A percentile compares a stretch with the other conserved stretches of the same genome.
Conservation (phyloP, 805 yeast genomes). For the Ogataea trehalophila region DNA sequence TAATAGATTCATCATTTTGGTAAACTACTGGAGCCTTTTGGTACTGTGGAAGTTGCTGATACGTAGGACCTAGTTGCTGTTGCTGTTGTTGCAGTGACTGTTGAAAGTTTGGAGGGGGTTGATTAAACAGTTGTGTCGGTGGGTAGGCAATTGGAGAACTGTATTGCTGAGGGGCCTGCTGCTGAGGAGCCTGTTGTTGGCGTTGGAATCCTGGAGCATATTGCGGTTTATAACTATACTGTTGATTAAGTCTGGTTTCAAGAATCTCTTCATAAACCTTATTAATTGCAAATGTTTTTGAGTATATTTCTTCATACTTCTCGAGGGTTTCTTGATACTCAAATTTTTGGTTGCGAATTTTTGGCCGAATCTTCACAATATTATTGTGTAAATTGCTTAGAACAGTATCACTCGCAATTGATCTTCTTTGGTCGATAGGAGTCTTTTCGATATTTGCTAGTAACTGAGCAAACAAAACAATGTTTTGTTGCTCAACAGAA, state of each 20-base stretch:
- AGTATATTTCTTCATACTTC: conserved; percentile 62
- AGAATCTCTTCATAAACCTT: conserved; percentile 72
- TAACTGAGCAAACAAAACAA: conserved; percentile 64
- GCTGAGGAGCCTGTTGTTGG: background rate
- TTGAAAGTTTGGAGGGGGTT: background rate
- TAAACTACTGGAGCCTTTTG: background rate
- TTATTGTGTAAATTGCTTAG: conserved; percentile 55
- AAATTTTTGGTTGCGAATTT: conserved; percentile 54
- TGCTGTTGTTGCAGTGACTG: conserved; percentile 1
- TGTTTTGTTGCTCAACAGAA: conserved; percentile 61
- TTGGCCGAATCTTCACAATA: conserved; percentile 62
- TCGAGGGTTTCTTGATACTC: conserved; percentile 61
- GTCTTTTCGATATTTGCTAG: conserved; percentile 48
- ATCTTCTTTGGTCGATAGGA: conserved; percentile 30
- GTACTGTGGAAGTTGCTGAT: background rate
- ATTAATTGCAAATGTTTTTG: conserved; percentile 70
- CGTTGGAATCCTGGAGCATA: conserved; percentile 3
- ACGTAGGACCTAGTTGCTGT: background rate
- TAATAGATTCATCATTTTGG: background rate
- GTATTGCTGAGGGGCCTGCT: background rate
- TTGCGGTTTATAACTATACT: conserved; percentile 9
- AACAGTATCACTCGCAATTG: conserved; percentile 39
- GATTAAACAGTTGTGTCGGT: background rate
- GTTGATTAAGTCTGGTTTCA: conserved; percentile 44
- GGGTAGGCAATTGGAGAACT: background rate